Evolutionary conservation across 768 basidiomycete genomes (phyloP), one percentile per base, ranked within the genome.

Genomic region (Leccinellum albellum): DNA sequence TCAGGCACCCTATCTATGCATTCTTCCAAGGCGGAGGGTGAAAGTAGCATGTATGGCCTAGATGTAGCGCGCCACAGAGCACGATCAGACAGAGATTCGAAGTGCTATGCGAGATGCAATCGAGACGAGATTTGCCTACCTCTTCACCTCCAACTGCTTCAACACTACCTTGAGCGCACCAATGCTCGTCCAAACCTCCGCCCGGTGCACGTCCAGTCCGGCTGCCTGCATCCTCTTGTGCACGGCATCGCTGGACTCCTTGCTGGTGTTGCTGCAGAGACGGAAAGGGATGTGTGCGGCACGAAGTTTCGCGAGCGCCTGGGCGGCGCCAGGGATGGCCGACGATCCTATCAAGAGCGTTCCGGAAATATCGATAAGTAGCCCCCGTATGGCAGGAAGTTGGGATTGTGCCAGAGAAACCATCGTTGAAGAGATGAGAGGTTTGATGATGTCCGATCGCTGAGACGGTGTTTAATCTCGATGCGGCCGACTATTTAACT

Each of bases 181-280:
- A 2, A 89, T 69, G 58, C 84, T 85, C 3, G 86, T 88, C 78
- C 84, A 88, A 20, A 86, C 65, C 64, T 86, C 82, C 6, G 70
- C 66, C 17, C 60, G 64, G 2, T 45, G 62, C 2, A 83, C 66
- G 13, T 78, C 74, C 58, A 89, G 79, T 0, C 85, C 84, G 59
- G 85, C 79, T 0, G 65, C 61, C 0, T 61, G 52, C 61, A 89
- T 73, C 21, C 76, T 73, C 2, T 54, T 53, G n/a, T 80, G 60
- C 6, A 88, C 67, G 4, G 71, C 73, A 3, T 53, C 44, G 0
- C 76, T 81, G 0, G 84, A 82, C 60, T 88, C 86, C 58, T 87
- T 85, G 66, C 84, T 86, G 0, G 84, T 83, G 65, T 89, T 89
- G 50, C 84, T 87, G 66, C 88, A 88, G 56, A 81, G 73, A 26